A percentile compares a stretch with the other conserved stretches of the same genome.
phyloP scores from a whole-genome alignment of 2,329 filamentous ascomycete species.

The Cercospora janseana region DNA sequence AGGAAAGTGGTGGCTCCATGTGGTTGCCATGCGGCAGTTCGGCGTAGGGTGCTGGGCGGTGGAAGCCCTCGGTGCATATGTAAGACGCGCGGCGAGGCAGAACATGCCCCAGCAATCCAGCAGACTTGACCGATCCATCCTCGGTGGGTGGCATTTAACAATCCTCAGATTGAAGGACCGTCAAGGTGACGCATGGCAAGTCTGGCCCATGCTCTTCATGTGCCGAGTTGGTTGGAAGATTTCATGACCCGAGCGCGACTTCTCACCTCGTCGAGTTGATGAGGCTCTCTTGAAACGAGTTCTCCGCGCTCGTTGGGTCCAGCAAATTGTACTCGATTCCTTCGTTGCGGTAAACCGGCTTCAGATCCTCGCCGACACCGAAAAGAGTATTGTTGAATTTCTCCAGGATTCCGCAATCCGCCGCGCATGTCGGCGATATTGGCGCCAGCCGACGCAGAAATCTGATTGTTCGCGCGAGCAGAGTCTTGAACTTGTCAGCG shows the following conservation, averaged over 20 bases:
- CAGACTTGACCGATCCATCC: too few species aligned
- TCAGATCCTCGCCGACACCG: constrained; percentile 18
- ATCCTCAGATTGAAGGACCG: too few species aligned
- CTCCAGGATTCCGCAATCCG: constrained; percentile 71
- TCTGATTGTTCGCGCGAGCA: constrained; percentile 71
- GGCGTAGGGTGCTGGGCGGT: too few species aligned
- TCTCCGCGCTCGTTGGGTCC: constrained; percentile 24
- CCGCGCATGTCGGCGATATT: constrained; percentile 70
- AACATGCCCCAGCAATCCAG: too few species aligned
- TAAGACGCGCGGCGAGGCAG: too few species aligned
- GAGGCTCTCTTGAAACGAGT: constrained; percentile 25
- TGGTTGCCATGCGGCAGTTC: too few species aligned
- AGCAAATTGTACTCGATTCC: constrained; percentile 18
- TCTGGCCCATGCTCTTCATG: too few species aligned
- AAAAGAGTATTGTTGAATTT: constrained; percentile 47
- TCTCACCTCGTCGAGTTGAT: neutral
- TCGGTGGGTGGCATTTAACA: too few species aligned
- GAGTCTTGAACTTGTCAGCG: constrained; percentile 53
- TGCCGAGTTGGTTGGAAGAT: too few species aligned
- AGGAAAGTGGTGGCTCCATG: too few species aligned
- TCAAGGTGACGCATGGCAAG: too few species aligned
- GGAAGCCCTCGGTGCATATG: too few species aligned
- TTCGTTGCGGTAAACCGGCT: constrained; percentile 30
- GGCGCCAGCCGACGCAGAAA: constrained; percentile 70
- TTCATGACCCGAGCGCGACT: neutral